Evolutionary conservation across 2,329 filamentous ascomycete species (phyloP).

Genomic region (Verticillium albo-atrum): DNA sequence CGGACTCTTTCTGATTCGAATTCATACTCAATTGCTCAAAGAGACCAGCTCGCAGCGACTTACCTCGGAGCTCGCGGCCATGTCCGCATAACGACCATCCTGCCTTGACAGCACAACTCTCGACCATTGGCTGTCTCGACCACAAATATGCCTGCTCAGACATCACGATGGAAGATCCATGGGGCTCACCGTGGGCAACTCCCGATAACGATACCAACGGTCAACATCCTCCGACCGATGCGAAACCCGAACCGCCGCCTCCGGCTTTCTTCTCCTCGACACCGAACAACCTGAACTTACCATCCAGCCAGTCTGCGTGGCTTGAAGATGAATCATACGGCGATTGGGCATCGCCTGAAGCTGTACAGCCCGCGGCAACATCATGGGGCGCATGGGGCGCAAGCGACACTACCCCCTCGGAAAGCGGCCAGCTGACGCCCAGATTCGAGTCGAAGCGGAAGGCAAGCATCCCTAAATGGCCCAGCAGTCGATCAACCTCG

Average conservation of each 20-base stretch:
- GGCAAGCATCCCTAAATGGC: constrained; percentile 34
- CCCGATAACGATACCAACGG: constrained; percentile 30
- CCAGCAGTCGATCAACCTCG: constrained; percentile 30
- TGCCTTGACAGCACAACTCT: background rate
- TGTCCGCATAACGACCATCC: background rate
- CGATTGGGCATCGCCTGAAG: constrained; percentile 30
- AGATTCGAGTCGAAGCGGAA: constrained; percentile 26
- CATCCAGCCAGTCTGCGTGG: constrained; percentile 35
- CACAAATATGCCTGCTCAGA: background rate
- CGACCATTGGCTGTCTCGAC: background rate
- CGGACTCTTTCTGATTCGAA: background rate
- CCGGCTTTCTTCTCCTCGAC: constrained; percentile 33
- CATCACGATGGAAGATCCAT: constrained; percentile 55
- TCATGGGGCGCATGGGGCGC: constrained; percentile 25
- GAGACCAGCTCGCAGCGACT: background rate
- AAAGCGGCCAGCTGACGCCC: constrained; percentile 19
- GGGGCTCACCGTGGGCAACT: constrained; percentile 56
- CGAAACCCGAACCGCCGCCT: constrained; percentile 35
- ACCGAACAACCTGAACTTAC: constrained; percentile 15
- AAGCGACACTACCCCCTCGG: constrained; percentile 8
- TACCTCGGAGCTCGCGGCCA: background rate
- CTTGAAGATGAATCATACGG: constrained; percentile 31
- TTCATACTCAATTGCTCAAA: background rate
- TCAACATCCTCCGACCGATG: constrained; percentile 22
- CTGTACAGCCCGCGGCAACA: constrained; percentile 14